A percentile compares a stretch with the other conserved stretches of the same genome.
Conservation (phyloP, 148 eudicot genomes). For the Silene latifolia region DNA sequence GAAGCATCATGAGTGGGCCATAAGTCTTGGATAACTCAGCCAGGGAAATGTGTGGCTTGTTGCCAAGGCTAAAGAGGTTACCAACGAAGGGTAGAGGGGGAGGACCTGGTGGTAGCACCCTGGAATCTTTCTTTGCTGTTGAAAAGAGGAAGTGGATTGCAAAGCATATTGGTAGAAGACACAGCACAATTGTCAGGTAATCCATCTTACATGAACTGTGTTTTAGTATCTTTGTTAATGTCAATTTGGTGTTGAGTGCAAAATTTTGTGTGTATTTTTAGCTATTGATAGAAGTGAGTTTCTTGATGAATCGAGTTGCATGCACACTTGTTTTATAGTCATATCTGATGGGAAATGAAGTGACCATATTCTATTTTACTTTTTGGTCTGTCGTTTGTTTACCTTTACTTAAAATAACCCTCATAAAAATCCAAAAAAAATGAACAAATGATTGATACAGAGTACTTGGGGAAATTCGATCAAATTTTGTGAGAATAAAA, state of each 20-base stretch:
- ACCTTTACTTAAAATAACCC: too few relatives aligned
- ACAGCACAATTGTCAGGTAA: conserved; percentile 23
- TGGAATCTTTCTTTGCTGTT: conserved; percentile 13
- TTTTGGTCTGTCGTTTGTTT: too few relatives aligned
- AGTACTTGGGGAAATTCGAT: too few relatives aligned
- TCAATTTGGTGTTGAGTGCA: not conserved
- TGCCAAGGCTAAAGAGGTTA: conserved; percentile 26
- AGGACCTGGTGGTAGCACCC: conserved; percentile 25
- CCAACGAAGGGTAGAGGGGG: conserved; percentile 23
- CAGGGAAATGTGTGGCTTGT: conserved; percentile 23
- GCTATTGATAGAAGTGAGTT: not conserved
- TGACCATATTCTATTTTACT: too few relatives aligned
- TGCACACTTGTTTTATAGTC: not conserved
- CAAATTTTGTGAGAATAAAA: too few relatives aligned
- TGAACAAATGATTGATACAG: too few relatives aligned
- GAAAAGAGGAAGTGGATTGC: conserved; percentile 16
- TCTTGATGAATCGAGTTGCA: not conserved
- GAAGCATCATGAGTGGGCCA: conserved; percentile 29
- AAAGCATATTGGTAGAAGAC: conserved; percentile 20
- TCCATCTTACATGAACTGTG: conserved; percentile 14
- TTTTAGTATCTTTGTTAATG: not conserved
- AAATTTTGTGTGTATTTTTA: not conserved
- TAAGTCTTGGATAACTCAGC: conserved; percentile 22
- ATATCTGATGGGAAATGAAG: too few relatives aligned
- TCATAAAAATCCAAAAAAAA: too few relatives aligned